These are phyloP conservation scores for Aspergillus udagawae DNA, from an alignment of 2,329 filamentous ascomycete genomes.

Conservation along the genomic window DNA sequence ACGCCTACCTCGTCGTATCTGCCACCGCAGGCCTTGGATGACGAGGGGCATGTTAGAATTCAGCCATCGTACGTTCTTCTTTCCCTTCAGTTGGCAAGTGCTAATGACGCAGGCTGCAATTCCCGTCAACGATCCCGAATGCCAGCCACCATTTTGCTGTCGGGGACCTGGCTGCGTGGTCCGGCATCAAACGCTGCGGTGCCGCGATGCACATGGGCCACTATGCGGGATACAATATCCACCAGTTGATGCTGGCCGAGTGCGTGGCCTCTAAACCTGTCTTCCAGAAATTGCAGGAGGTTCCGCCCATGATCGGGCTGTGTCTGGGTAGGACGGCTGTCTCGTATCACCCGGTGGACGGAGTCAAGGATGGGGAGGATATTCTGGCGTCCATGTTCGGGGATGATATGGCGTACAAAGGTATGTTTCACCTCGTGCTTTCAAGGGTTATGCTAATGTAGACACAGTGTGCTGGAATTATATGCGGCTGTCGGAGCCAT, in stretches of 20 bases:
- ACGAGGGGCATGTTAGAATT: slow-evolving; percentile 64
- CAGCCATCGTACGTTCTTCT: slow-evolving; percentile 39
- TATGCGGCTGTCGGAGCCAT: slow-evolving; percentile 44
- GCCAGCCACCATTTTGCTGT: slow-evolving; percentile 61
- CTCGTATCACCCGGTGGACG: slow-evolving; percentile 55
- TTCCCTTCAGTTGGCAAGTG: not conserved
- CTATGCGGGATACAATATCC: slow-evolving; percentile 62
- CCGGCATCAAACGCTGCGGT: slow-evolving; percentile 75
- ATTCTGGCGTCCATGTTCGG: slow-evolving; percentile 54
- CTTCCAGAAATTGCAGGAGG: slow-evolving; percentile 48
- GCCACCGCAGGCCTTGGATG: slow-evolving; percentile 55
- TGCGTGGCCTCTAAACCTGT: slow-evolving; percentile 38
- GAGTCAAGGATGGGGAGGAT: slow-evolving; percentile 37
- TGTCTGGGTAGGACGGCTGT: slow-evolving; percentile 68
- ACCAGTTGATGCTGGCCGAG: slow-evolving; percentile 56
- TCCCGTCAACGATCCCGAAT: slow-evolving; percentile 54
- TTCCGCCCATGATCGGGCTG: slow-evolving; percentile 65
- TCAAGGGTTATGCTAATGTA: slow-evolving; percentile 2
- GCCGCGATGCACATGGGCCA: slow-evolving; percentile 71
- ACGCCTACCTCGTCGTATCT: slow-evolving; percentile 62
- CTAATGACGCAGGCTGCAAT: slow-evolving; percentile 47
- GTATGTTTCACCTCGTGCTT: slow-evolving; percentile 44
- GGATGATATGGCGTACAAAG: slow-evolving; percentile 62
- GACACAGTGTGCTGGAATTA: slow-evolving; percentile 53
- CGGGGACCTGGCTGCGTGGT: slow-evolving; percentile 68